phyloP scores from a whole-genome alignment of 768 basidiomycete genomes.

The Termitomyces sp. region DNA sequence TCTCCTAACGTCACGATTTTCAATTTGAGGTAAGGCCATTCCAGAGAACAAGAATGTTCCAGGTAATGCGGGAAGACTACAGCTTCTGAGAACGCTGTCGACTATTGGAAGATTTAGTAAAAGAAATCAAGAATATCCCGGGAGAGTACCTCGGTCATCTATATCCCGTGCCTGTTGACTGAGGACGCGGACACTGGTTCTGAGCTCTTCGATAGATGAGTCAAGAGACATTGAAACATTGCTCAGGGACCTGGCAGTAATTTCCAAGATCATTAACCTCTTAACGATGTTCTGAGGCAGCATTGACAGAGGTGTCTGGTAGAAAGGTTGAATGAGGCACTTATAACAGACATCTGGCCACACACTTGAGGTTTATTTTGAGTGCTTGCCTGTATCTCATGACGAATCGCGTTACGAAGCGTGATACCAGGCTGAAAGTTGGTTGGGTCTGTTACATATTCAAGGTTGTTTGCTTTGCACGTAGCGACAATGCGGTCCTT shows the following conservation, averaged over 20 bases:
- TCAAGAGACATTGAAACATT: slow-evolving; percentile 26
- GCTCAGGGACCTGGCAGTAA: slow-evolving; percentile 22
- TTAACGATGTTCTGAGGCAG: slow-evolving; percentile 25
- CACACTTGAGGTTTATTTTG: slow-evolving; percentile 14
- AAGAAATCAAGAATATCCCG: not conserved
- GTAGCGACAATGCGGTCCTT: slow-evolving; percentile 81
- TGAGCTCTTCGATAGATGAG: slow-evolving; percentile 31
- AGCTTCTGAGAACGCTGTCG: slow-evolving; percentile 31
- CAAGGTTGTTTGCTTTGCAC: slow-evolving; percentile 54
- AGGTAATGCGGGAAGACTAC: slow-evolving; percentile 36
- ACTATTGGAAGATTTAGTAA: slow-evolving; percentile 26
- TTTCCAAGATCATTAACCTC: slow-evolving; percentile 26
- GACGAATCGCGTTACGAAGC: slow-evolving; percentile 68
- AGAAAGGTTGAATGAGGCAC: not conserved
- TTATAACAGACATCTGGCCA: slow-evolving; percentile 2
- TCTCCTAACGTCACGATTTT: slow-evolving; percentile 28
- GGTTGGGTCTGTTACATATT: slow-evolving; percentile 62
- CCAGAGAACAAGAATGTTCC: slow-evolving; percentile 46
- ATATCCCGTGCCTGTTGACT: slow-evolving; percentile 30
- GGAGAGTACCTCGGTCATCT: slow-evolving; percentile 39
- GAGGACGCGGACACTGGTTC: slow-evolving; percentile 30
- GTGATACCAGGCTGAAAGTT: slow-evolving; percentile 75
- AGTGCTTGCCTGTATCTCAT: slow-evolving; percentile 25
- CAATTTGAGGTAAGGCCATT: slow-evolving; percentile 25
- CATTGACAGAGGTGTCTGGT: slow-evolving; percentile 12